Percentiles rank a stretch among this genome's conserved stretches.
Evolutionary conservation across 2,329 filamentous ascomycete species (phyloP).

Genomic region (Alternaria panax): DNA sequence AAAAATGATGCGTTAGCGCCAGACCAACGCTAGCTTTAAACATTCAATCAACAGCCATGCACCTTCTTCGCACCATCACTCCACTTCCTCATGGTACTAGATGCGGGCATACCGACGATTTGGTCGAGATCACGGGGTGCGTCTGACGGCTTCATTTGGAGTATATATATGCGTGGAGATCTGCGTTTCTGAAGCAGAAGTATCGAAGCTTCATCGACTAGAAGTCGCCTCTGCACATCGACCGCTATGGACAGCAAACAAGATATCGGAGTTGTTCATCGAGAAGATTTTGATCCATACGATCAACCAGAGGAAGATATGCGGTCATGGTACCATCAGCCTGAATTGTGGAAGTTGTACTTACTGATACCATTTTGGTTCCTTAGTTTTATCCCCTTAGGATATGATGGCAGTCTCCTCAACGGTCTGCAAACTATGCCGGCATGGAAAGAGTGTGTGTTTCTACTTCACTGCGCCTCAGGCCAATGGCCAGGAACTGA

Average conservation of each 20-base stretch:
- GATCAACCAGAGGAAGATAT: neutral
- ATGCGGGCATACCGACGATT: slow-evolving; percentile 7
- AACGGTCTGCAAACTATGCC: slow-evolving; percentile 51
- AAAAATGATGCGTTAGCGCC: slow-evolving; percentile 18
- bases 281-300: neutral
- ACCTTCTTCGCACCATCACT: slow-evolving; percentile 4
- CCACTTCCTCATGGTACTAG: neutral
- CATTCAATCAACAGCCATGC: slow-evolving; percentile 38
- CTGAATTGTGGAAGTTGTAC: neutral
- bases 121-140: neutral
- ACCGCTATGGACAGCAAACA: neutral
- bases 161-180: neutral
- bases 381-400: slow-evolving; percentile 26
- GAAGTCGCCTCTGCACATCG: neutral
- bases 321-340: neutral
- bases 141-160: neutral
- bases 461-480: neutral
- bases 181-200: neutral
- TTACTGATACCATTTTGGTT: neutral
- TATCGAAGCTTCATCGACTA: neutral
- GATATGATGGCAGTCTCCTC: slow-evolving; percentile 52
- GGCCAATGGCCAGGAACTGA: neutral
- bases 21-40: slow-evolving; percentile 16
- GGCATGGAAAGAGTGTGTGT: slow-evolving; percentile 16
- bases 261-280: neutral